Evolutionary conservation across 2,329 filamentous ascomycete species (phyloP), one percentile per base, ranked within the genome.

Genomic region (Raffaelea albimanens): DNA sequence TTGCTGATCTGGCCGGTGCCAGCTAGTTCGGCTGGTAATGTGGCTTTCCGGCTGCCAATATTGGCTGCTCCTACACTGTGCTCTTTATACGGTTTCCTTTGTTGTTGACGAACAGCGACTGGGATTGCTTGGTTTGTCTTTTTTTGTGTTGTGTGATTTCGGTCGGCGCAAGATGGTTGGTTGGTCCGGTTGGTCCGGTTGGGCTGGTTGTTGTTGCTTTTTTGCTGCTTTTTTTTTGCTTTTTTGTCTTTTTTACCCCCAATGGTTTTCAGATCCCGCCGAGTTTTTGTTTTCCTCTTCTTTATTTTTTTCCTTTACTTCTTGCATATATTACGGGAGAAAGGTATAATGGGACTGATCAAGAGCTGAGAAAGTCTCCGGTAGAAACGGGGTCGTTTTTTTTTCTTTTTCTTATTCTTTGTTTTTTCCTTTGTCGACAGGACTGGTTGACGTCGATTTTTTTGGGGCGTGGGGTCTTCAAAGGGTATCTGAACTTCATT

Each of bases 321-420:
- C 40, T 13, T 36, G 39, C 40, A 39, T 45, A 16, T 33, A 22
- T 25, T n/a, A 18, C 31, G 14, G 4, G 31, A 51, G 56, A 58
- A 61, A 47, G 13, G 25, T 7, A 29, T 39, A 44, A 45, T 55
- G 62, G 64, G 65, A 70, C 68, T 64, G 57, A 69, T 76, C 73
- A 77, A 77, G 73, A 68, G 73, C 73, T 77, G 73, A 76, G 65
- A 63, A 56, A 16, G 70, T 73, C 71, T 73, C 70, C 64, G 47
- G 57, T 63, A 57, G 58, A 46, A 40, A 50, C 42, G 23, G 46
- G 46, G 44, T 29, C 25, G 13, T 38, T 8, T 8, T 38, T 16
- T 38, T 5, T 38, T 8, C n/a, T 38, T 38, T 16, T 38, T 38
- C 52, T 49, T 40, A n/a, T 53, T 49, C 47, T 50, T 52, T 41